These are phyloP conservation scores for Trametes villosa DNA, from an alignment of 768 basidiomycete species.

Conservation along the genomic window DNA sequence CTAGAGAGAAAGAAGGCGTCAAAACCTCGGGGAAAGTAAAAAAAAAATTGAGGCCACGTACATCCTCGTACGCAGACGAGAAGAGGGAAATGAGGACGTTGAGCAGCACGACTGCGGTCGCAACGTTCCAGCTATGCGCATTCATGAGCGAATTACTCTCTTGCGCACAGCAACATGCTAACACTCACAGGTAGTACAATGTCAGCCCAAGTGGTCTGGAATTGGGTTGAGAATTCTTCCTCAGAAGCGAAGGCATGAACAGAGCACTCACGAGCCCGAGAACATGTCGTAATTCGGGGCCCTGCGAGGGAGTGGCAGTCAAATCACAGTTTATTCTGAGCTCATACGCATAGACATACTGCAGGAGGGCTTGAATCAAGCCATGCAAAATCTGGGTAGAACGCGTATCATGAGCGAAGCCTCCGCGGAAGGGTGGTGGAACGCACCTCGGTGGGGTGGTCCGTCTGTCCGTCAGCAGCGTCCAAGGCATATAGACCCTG, in stretches of 20 bases:
- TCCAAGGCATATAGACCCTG: slow-evolving; percentile 91
- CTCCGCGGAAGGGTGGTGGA: neutral
- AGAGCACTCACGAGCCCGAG: slow-evolving; percentile 44
- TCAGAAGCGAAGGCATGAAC: too few species aligned
- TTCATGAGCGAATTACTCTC: neutral
- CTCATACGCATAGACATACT: slow-evolving; percentile 47
- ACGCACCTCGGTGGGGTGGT: slow-evolving; percentile 53
- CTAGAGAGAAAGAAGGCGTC: slow-evolving; percentile 38
- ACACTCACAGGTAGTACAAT: slow-evolving; percentile 77
- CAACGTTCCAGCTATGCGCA: slow-evolving; percentile 72
- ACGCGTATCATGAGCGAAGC: neutral
- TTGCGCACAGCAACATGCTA: neutral
- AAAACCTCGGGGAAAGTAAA: neutral
- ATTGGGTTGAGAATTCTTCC: neutral
- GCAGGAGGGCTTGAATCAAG: slow-evolving; percentile 80
- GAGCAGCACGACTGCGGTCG: slow-evolving; percentile 81
- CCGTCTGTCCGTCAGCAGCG: slow-evolving; percentile 81
- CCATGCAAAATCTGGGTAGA: slow-evolving; percentile 62
- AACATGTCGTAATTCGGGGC: slow-evolving; percentile 72
- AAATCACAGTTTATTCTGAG: neutral
- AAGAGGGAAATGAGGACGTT: slow-evolving; percentile 97
- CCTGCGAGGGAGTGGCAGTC: slow-evolving; percentile 36
- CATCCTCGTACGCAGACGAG: slow-evolving; percentile 89
- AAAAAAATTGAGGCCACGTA: slow-evolving; percentile 38
- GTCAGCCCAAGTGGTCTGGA: slow-evolving; percentile 51